phyloP scores from a whole-genome alignment of 768 basidiomycete species.

The Suillus subaureus region DNA sequence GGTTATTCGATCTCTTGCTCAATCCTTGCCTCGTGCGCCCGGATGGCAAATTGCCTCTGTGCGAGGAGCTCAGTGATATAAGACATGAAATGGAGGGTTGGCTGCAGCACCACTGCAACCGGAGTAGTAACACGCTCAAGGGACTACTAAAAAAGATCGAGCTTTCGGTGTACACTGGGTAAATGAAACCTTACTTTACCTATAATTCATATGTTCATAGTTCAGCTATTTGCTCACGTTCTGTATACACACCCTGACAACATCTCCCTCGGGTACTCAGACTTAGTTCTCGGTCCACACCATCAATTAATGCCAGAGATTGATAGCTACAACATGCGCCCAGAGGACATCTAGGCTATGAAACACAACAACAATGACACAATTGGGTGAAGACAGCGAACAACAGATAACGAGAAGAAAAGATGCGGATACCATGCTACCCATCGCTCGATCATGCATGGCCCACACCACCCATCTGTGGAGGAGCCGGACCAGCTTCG shows the following conservation, averaged over 20 bases:
- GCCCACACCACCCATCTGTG: conserved; percentile 71
- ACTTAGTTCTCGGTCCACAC: neutral
- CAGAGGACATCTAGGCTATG: neutral
- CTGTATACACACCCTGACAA: neutral
- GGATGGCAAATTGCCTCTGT: conserved; percentile 69
- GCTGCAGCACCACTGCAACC: conserved; percentile 85
- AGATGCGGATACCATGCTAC: conserved; percentile 5
- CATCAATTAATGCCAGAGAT: conserved; percentile 6
- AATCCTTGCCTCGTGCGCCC: conserved; percentile 70
- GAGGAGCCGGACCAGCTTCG: conserved; percentile 69
- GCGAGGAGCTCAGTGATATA: conserved; percentile 62
- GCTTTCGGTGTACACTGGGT: conserved; percentile 43
- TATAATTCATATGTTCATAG: neutral
- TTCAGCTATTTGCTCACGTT: neutral
- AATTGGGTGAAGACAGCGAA: conserved; percentile 3
- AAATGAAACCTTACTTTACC: conserved; percentile 16
- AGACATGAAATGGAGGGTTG: conserved; percentile 85
- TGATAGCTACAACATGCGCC: conserved; percentile 6
- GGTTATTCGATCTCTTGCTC: conserved; percentile 82
- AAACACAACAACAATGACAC: conserved; percentile 10
- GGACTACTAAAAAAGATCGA: conserved; percentile 84
- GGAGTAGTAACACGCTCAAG: conserved; percentile 79
- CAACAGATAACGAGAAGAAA: conserved; percentile 8
- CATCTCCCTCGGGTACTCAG: neutral
- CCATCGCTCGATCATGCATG: conserved; percentile 49